Evolutionary conservation across 805 yeast species (phyloP).

Genomic region (Yamadazyma nakazawae): DNA sequence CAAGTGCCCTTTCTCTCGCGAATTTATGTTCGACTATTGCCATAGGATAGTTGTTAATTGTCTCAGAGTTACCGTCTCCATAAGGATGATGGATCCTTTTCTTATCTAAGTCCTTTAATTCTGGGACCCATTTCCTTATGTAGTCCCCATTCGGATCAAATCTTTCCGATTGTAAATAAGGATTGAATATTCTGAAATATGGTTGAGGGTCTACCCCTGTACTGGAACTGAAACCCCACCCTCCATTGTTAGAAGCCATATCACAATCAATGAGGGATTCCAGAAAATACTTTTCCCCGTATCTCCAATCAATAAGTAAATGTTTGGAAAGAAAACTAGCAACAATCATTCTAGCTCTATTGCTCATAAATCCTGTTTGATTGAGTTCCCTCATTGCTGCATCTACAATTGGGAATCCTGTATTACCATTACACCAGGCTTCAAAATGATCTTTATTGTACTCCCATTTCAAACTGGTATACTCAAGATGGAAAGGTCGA

Average conservation of each 20-base stretch:
- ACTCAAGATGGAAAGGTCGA: slow-evolving; percentile 45
- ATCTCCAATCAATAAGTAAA: slow-evolving; percentile 51
- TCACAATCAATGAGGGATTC: slow-evolving; percentile 50
- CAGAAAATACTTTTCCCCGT: slow-evolving; percentile 52
- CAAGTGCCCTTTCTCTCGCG: slow-evolving; percentile 42
- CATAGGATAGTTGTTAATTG: slow-evolving; percentile 35
- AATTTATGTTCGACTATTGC: slow-evolving; percentile 44
- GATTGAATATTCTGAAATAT: slow-evolving; percentile 54
- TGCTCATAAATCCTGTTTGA: slow-evolving; percentile 52
- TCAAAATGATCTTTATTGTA: slow-evolving; percentile 38
- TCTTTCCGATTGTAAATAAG: slow-evolving; percentile 46
- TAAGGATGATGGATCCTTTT: slow-evolving; percentile 36
- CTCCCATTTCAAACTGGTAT: slow-evolving; percentile 42
- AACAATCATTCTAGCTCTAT: slow-evolving; percentile 52
- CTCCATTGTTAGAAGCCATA: slow-evolving; percentile 52
- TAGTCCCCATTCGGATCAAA: slow-evolving; percentile 47
- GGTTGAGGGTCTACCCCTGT: slow-evolving; percentile 57
- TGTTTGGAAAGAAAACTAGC: slow-evolving; percentile 52
- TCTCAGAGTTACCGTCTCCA: slow-evolving; percentile 18
- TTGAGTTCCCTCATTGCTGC: slow-evolving; percentile 54
- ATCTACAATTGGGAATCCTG: slow-evolving; percentile 57
- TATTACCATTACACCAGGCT: slow-evolving; percentile 51
- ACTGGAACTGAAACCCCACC: slow-evolving; percentile 56
- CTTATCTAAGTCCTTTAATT: slow-evolving; percentile 28
- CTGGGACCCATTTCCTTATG: slow-evolving; percentile 51